phyloP scores from a whole-genome alignment of 306 rosid genomes.

The Nissolia schottii region DNA sequence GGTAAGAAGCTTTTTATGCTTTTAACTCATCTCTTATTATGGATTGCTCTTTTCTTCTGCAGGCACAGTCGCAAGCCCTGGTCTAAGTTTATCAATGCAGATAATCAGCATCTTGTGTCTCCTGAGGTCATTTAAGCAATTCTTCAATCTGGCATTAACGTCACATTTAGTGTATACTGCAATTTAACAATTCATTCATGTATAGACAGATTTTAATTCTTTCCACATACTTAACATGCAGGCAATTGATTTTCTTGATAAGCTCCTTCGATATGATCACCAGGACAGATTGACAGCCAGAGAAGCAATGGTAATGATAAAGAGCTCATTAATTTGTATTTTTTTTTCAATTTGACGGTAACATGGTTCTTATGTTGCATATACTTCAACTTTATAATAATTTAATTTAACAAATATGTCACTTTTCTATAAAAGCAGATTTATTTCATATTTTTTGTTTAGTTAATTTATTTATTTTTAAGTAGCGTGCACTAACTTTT shows the following conservation, averaged over 20 bases:
- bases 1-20: too few relatives aligned
- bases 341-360: neutral
- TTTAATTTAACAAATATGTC: neutral
- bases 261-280: conserved; percentile 86
- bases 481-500: neutral
- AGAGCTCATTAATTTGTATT: neutral
- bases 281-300: conserved; percentile 92
- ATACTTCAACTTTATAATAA: neutral
- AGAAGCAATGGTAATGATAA: conserved; percentile 80
- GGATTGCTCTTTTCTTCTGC: conserved; percentile 25
- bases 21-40: conserved; percentile 5
- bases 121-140: conserved; percentile 56
- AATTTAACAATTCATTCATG: neutral
- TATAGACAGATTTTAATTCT: conserved; percentile 8
- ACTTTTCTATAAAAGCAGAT: too few relatives aligned
- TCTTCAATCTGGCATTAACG: neutral
- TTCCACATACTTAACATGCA: conserved; percentile 24
- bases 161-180: neutral
- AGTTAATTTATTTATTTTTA: neutral
- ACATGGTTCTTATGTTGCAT: neutral
- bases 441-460: too few relatives aligned
- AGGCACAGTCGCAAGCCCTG: conserved; percentile 94
- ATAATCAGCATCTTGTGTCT: conserved; percentile 89
- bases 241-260: conserved; percentile 95
- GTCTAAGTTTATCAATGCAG: conserved; percentile 84